Conservation (phyloP, 2,329 filamentous ascomycete genomes). For the Fusarium cyanostomum region DNA sequence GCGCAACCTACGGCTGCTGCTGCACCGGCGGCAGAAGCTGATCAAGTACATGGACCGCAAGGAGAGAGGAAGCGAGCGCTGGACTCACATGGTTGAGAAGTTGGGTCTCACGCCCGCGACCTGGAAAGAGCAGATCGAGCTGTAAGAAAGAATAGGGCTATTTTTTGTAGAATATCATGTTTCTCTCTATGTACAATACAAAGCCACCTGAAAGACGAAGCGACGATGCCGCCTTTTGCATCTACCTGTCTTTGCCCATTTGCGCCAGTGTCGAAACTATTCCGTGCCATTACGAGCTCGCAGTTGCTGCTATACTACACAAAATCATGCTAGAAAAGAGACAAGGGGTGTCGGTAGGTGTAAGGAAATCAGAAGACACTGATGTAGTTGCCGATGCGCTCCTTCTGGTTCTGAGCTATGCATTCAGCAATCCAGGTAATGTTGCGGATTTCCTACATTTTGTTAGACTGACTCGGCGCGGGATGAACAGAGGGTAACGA, state of each 20-base stretch:
- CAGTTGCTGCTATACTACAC: conserved; percentile 57
- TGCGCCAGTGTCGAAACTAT: conserved; percentile 47
- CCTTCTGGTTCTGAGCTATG: conserved; percentile 99
- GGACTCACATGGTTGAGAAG: conserved; percentile 84
- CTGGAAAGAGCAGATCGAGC: conserved; percentile 85
- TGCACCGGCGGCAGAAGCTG: conserved; percentile 90
- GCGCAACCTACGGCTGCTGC: conserved; percentile 83
- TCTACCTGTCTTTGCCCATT: conserved; percentile 42
- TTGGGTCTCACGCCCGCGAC: conserved; percentile 87
- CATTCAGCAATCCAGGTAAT: conserved; percentile 99
- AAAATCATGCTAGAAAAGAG: conserved; percentile 46
- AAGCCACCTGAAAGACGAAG: conserved; percentile 46
- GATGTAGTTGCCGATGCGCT: conserved; percentile 98
- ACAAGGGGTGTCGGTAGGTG: conserved; percentile 28
- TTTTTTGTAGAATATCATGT: conserved; percentile 56
- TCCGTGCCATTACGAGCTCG: conserved; percentile 51
- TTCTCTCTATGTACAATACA: conserved; percentile 62
- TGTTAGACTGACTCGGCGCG: conserved; percentile 43
- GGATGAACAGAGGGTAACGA: conserved; percentile 46
- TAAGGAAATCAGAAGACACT: conserved; percentile 86
- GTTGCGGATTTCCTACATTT: conserved; percentile 90
- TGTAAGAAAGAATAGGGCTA: conserved; percentile 39
- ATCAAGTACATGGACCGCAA: conserved; percentile 86
- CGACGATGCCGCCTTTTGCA: conserved; percentile 41
- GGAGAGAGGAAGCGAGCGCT: conserved; percentile 90